Base-by-base conservation (phyloP, 306 rosid species). In the Gastrolobium villosum region DNA sequence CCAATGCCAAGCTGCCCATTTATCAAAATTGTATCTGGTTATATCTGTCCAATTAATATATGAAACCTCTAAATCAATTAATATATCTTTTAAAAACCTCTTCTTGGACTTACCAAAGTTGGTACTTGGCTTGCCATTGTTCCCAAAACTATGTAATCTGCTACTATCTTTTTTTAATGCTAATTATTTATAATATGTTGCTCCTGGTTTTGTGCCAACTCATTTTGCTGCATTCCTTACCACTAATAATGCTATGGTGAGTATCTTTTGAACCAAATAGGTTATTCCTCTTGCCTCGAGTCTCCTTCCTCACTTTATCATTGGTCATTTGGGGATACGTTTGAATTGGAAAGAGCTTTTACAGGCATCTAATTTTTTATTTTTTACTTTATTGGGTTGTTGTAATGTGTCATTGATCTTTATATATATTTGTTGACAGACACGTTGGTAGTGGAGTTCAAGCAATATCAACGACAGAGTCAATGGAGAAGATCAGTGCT, bases 191-290 rank as follows among this genome's bases (percentile, higher is more conserved):
- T 52, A 49, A 77, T 57, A 60, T 70, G 36, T 72, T 60, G 99
- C 98, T 79, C 98, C 99, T 8, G 99, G 99, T 66, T 87, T 91
- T 77, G 98, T 96, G 13, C 99, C 99, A 15, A 96, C 99, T 11
- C 76, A 87, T 77, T 96, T 96, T 81, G 98, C 98, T 4, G 81
- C 89, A 30, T 93, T 84, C 71, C 43, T 93, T 55, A 84, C 92
- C 4, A 54, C 39, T 39, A 84, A 80, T 71, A 82, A 81, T 10
- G 89, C 81, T 8, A 4, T 70, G 15, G 99, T 91, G 72, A 88
- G 91, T 78, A 34, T 43, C 55, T 83, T 69, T 57, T 64, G 26
- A 20, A 50, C 60, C 49, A 39, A 54, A 37, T 50, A 78, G 52
- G 36, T 44, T 53, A 34, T 67, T 52, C 70, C 61, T 72, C 46